A percentile compares a stretch with the other conserved stretches of the same genome.
These are phyloP conservation scores for Colletotrichum phormii DNA, from an alignment of 2,329 filamentous ascomycete genomes.

Conservation along the genomic window DNA sequence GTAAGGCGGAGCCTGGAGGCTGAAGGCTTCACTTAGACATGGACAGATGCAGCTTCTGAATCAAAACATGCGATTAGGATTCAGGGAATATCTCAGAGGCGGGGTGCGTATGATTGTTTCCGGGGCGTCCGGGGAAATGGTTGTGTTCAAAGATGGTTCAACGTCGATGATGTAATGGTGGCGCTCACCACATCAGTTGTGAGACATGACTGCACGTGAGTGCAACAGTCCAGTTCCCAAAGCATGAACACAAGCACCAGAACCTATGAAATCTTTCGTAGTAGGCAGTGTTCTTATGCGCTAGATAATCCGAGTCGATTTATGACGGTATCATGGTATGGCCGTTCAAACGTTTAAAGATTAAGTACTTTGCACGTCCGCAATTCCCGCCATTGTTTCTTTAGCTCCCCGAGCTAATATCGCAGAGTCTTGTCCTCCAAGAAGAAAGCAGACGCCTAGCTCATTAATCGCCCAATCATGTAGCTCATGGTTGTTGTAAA, in stretches of 20 bases:
- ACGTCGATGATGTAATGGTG: slow-evolving; percentile 3
- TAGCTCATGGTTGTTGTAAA: slow-evolving; percentile 39
- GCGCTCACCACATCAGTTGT: neutral
- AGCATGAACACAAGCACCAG: neutral
- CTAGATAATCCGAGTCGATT: neutral
- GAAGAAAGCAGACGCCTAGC: slow-evolving; percentile 37
- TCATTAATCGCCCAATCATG: slow-evolving; percentile 38
- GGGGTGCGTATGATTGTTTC: too few relatives aligned
- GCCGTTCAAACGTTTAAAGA: neutral
- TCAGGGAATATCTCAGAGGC: neutral
- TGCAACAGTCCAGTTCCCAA: neutral
- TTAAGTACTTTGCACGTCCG: neutral
- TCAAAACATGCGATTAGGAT: neutral
- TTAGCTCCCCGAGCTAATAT: slow-evolving; percentile 16
- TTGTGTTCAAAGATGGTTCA: neutral
- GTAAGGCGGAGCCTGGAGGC: neutral
- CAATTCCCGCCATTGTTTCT: neutral
- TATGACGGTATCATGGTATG: neutral
- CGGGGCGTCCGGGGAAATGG: neutral
- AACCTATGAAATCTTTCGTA: too few relatives aligned
- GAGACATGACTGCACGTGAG: neutral
- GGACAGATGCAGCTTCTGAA: neutral
- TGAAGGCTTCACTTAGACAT: too few relatives aligned
- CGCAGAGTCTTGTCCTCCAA: slow-evolving; percentile 38
- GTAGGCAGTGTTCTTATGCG: neutral